phyloP scores from a whole-genome alignment of 2,329 filamentous ascomycete genomes.

The Neoascochyta sp. region DNA sequence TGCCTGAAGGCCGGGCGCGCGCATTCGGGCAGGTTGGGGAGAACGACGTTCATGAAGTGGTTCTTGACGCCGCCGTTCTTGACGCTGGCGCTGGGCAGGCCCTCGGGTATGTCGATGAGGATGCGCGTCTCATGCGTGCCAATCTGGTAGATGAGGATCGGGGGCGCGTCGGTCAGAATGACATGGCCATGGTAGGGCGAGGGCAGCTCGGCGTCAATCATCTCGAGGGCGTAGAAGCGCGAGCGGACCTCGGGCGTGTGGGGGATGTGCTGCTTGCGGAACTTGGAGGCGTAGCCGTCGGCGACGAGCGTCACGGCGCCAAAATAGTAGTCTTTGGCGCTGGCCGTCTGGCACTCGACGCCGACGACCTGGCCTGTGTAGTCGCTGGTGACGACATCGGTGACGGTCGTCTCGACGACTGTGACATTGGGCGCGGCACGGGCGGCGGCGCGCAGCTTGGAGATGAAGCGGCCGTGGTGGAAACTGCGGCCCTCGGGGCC shows the following conservation, averaged over 20 bases:
- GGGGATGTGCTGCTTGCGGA: constrained; percentile 73
- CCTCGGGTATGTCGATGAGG: constrained; percentile 80
- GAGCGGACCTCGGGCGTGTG: constrained; percentile 68
- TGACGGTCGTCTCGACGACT: constrained; percentile 84
- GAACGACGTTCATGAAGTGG: constrained; percentile 74
- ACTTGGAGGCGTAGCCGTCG: constrained; percentile 89
- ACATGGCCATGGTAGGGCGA: constrained; percentile 78
- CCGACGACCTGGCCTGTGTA: constrained; percentile 72
- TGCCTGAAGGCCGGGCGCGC: constrained; percentile 70
- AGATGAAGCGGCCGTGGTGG: constrained; percentile 92
- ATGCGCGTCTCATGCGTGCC: constrained; percentile 89
- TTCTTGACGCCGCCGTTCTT: constrained; percentile 77
- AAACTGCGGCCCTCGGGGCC: constrained; percentile 72
- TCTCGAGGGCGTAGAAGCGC: constrained; percentile 90
- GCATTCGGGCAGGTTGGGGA: constrained; percentile 69
- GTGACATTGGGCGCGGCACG: constrained; percentile 76
- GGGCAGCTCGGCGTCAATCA: constrained; percentile 81
- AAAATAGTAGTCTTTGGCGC: constrained; percentile 71
- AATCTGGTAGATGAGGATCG: constrained; percentile 93
- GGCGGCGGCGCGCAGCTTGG: constrained; percentile 72
- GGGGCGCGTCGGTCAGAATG: constrained; percentile 71
- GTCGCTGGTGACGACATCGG: constrained; percentile 67
- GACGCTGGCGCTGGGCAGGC: constrained; percentile 67
- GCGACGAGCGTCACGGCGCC: constrained; percentile 82
- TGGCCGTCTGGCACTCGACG: constrained; percentile 69